These are phyloP conservation scores for Saksenaea vasiformis DNA, from an alignment of 371 early-diverging fungal species.

Conservation along the genomic window DNA sequence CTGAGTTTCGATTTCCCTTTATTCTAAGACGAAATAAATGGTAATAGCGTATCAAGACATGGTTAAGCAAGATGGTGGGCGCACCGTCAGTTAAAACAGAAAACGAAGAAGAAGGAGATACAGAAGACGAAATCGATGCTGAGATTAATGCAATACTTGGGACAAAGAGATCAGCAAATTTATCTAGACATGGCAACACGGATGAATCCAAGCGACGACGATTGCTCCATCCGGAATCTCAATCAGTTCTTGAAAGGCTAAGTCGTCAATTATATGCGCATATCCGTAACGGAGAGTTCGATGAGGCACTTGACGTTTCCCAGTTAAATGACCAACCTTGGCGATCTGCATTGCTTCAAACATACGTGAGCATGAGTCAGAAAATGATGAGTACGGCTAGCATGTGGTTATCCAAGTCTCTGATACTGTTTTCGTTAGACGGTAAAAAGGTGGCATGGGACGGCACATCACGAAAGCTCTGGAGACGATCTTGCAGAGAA, in stretches of 20 bases:
- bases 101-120: background rate
- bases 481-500: constrained; percentile 4
- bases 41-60: background rate
- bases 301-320: background rate
- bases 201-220: background rate
- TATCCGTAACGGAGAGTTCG: constrained; percentile 1
- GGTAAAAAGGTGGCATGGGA: constrained; percentile 8
- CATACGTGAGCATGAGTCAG: background rate
- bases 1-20: background rate
- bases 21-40: background rate
- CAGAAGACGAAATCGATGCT: constrained; percentile 22
- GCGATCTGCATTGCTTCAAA: constrained; percentile 3
- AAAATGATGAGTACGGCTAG: background rate
- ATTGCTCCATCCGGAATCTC: background rate
- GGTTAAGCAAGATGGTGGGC: background rate
- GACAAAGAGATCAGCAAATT: constrained; percentile 4
- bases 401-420: background rate
- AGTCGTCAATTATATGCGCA: constrained; percentile 1
- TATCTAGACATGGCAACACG: background rate
- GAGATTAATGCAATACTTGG: background rate
- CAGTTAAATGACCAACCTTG: background rate
- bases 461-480: constrained; percentile 6
- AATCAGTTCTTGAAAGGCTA: background rate
- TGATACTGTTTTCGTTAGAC: background rate
- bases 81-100: background rate